These are phyloP conservation scores for Phyllosticta ampelicida DNA, from an alignment of 2,329 filamentous ascomycete genomes.

Conservation along the genomic window DNA sequence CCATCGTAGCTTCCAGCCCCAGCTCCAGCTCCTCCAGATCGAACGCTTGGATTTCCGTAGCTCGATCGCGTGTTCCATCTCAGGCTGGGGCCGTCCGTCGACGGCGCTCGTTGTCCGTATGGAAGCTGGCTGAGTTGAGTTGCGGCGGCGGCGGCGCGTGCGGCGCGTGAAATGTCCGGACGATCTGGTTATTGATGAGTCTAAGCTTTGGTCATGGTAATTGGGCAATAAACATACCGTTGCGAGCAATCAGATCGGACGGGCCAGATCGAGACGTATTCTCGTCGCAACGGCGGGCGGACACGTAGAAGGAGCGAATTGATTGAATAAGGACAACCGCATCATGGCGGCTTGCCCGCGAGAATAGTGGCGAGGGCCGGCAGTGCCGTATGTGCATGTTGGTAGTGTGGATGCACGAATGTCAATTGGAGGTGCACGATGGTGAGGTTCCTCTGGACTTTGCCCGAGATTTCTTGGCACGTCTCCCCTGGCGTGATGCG, in stretches of 20 bases:
- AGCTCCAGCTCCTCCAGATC: background rate
- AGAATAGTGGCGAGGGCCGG: background rate
- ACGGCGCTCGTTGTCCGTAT: background rate
- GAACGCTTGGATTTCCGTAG: background rate
- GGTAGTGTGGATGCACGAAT: background rate
- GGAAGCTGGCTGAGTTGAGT: background rate
- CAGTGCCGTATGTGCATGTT: constrained; percentile 6
- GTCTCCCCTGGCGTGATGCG: background rate
- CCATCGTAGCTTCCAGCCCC: background rate
- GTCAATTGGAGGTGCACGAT: background rate
- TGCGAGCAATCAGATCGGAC: background rate
- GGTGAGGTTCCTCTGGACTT: constrained; percentile 5
- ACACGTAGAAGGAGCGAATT: constrained; percentile 8
- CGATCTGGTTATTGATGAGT: background rate
- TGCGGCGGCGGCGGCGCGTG: background rate
- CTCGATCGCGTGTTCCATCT: background rate
- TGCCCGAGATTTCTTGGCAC: constrained; percentile 1
- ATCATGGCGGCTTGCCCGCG: background rate
- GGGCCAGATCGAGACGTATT: background rate
- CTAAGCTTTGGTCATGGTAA: background rate
- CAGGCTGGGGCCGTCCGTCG: background rate
- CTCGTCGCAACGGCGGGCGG: constrained; percentile 1
- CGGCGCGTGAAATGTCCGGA: background rate
- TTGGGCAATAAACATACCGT: background rate
- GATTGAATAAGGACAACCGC: background rate